These are phyloP conservation scores for Hypoxylon sp. DNA, from an alignment of 2,329 filamentous ascomycete species.

Conservation along the genomic window DNA sequence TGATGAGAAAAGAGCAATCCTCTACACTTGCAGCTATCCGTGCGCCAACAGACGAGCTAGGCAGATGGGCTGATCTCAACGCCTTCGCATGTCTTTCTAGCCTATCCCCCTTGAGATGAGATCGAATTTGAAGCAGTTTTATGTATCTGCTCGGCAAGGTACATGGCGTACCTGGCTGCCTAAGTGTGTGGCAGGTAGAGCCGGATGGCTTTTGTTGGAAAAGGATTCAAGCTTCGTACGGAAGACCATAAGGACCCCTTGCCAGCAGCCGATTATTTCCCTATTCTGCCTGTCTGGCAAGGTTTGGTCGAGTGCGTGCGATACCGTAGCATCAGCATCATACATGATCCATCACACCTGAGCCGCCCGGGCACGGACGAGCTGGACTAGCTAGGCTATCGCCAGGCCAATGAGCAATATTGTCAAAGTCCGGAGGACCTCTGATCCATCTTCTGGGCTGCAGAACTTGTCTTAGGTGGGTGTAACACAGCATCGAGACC, in stretches of 20 bases:
- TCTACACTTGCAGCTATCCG: constrained; percentile 21
- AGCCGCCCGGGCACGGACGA: constrained; percentile 15
- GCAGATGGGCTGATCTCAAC: constrained; percentile 8
- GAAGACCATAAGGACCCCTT: constrained; percentile 16
- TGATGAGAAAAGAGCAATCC: constrained; percentile 4
- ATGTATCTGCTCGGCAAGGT: neutral
- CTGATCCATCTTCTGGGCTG: constrained; percentile 33
- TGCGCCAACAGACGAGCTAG: constrained; percentile 6
- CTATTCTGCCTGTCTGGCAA: constrained; percentile 1
- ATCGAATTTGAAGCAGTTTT: constrained; percentile 8
- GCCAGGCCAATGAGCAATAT: constrained; percentile 21
- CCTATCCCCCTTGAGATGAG: constrained; percentile 1
- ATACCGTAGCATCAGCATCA: constrained; percentile 22
- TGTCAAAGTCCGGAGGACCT: constrained; percentile 15
- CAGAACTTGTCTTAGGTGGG: constrained; percentile 33
- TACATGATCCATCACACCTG: constrained; percentile 21
- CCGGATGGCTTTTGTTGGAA: constrained; percentile 8
- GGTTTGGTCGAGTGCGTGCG: constrained; percentile 14
- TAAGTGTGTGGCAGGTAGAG: no score
- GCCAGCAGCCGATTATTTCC: constrained; percentile 14
- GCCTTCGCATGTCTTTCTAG: constrained; percentile 9
- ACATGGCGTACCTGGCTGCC: no score
- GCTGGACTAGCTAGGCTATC: constrained; percentile 1
- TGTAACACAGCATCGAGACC: constrained; percentile 28
- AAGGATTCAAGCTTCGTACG: constrained; percentile 24